Conservation (phyloP, 345 rosid genomes). For the Garcia nutans region DNA sequence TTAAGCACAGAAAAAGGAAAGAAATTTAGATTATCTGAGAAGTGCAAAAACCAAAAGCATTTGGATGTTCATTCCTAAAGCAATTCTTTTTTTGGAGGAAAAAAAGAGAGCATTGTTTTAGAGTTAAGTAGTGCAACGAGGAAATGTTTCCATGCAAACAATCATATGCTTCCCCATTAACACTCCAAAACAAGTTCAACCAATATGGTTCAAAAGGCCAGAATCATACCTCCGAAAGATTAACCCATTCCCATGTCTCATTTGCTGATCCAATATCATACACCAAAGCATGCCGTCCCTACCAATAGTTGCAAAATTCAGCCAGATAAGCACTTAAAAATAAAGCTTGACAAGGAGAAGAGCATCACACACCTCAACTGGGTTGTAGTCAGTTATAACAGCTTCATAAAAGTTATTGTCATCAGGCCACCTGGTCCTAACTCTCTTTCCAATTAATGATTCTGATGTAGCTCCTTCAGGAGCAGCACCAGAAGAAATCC, state of each 20-base stretch:
- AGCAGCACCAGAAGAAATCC: slow-evolving; percentile 47
- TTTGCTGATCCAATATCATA: slow-evolving; percentile 65
- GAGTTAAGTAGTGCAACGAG: neutral
- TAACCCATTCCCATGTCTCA: slow-evolving; percentile 98
- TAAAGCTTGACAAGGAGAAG: slow-evolving; percentile 18
- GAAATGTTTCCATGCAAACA: neutral
- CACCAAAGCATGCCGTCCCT: slow-evolving; percentile 86
- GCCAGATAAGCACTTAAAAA: slow-evolving; percentile 1
- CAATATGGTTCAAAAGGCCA: slow-evolving; percentile 1
- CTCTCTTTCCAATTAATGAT: slow-evolving; percentile 63
- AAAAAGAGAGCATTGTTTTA: too few species aligned
- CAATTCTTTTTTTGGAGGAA: neutral
- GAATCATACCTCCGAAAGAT: slow-evolving; percentile 64
- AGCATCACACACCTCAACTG: slow-evolving; percentile 49
- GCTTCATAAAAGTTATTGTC: slow-evolving; percentile 94
- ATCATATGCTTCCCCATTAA: neutral
- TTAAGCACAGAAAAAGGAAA: neutral
- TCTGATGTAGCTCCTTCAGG: slow-evolving; percentile 48
- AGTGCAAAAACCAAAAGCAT: neutral
- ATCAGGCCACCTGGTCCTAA: slow-evolving; percentile 88
- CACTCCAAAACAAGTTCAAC: neutral
- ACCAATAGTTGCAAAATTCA: slow-evolving; percentile 13
- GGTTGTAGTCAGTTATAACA: slow-evolving; percentile 64
- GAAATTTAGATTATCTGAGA: neutral
- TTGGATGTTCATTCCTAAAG: neutral